Conservation (phyloP, 805 yeast genomes). For the Cyberlindnera suaveolens region DNA sequence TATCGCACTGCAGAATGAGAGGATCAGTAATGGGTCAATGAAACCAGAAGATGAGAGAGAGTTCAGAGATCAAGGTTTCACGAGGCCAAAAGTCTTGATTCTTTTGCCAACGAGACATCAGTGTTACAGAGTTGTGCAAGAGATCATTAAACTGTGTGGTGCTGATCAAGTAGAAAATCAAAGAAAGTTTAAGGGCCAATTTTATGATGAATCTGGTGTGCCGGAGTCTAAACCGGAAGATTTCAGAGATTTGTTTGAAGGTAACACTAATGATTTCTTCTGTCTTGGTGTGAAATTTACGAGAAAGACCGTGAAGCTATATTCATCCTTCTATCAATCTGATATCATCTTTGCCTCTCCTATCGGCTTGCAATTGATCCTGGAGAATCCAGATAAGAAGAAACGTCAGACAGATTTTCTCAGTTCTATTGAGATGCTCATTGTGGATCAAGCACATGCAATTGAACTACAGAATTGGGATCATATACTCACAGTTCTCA, state of each 20-base stretch:
- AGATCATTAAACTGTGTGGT: constrained; percentile 56
- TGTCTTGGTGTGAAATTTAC: constrained; percentile 89
- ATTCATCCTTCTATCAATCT: constrained; percentile 75
- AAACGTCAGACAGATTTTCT: constrained; percentile 74
- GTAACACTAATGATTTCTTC: constrained; percentile 89
- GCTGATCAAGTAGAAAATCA: constrained; percentile 75
- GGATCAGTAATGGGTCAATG: constrained; percentile 27
- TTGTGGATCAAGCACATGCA: constrained; percentile 81
- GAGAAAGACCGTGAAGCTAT: constrained; percentile 77
- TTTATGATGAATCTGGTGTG: constrained; percentile 43
- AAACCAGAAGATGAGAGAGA: constrained; percentile 47
- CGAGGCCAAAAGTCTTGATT: constrained; percentile 83
- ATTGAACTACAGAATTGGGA: constrained; percentile 92
- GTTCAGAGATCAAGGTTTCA: constrained; percentile 88
- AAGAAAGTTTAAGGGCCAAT: constrained; percentile 68
- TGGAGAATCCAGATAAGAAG: constrained; percentile 54
- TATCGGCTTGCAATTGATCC: constrained; percentile 73
- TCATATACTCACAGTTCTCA: constrained; percentile 62
- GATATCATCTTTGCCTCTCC: constrained; percentile 92
- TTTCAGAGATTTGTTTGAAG: constrained; percentile 72
- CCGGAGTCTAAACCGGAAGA: constrained; percentile 68
- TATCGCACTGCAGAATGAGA: constrained; percentile 37
- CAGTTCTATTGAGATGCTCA: constrained; percentile 77
- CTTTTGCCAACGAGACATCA: constrained; percentile 79
- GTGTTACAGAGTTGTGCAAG: constrained; percentile 62